phyloP scores from a whole-genome alignment of 163 green algal species.

The Chlamydomonas reinhardtii region DNA sequence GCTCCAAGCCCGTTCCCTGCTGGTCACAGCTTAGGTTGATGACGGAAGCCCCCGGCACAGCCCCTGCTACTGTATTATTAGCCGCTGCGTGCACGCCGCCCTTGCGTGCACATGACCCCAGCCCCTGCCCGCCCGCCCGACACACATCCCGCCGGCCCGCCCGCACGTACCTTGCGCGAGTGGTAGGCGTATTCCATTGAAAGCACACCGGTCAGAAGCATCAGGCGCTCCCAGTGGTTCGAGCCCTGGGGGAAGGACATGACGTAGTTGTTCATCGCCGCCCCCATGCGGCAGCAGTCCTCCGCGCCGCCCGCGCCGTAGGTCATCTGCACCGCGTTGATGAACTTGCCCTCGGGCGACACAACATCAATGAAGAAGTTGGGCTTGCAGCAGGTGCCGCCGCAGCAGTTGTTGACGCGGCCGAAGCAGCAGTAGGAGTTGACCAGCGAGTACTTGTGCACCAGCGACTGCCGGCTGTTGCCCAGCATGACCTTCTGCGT shows the following conservation, averaged over 20 bases:
- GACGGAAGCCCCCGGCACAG: too few species aligned
- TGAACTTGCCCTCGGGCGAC: neutral
- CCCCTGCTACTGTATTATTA: too few species aligned
- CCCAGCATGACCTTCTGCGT: slow-evolving; percentile 38
- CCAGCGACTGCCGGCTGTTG: slow-evolving; percentile 9
- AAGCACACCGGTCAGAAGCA: slow-evolving; percentile 23
- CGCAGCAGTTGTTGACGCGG: slow-evolving; percentile 47
- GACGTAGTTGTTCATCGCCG: slow-evolving; percentile 29
- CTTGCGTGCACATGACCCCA: too few species aligned
- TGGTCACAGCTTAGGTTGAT: too few species aligned
- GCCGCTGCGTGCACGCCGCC: too few species aligned
- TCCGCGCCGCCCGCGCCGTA: slow-evolving; percentile 12
- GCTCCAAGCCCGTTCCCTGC: too few species aligned
- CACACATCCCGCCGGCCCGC: too few species aligned
- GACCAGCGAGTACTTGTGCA: slow-evolving; percentile 38
- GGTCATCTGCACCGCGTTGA: slow-evolving; percentile 12
- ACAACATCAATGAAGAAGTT: slow-evolving; percentile 36
- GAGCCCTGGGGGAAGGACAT: slow-evolving; percentile 17
- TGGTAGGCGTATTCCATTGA: slow-evolving; percentile 32
- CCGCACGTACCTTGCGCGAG: slow-evolving; percentile 1
- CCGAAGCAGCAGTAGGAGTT: slow-evolving; percentile 31
- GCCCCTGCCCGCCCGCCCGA: too few species aligned
- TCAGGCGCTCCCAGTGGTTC: neutral
- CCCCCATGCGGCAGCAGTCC: slow-evolving; percentile 25
- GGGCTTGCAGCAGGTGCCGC: slow-evolving; percentile 39